Evolutionary conservation across 2,329 filamentous ascomycete species (phyloP).

Genomic region (Aspergillus sp.): DNA sequence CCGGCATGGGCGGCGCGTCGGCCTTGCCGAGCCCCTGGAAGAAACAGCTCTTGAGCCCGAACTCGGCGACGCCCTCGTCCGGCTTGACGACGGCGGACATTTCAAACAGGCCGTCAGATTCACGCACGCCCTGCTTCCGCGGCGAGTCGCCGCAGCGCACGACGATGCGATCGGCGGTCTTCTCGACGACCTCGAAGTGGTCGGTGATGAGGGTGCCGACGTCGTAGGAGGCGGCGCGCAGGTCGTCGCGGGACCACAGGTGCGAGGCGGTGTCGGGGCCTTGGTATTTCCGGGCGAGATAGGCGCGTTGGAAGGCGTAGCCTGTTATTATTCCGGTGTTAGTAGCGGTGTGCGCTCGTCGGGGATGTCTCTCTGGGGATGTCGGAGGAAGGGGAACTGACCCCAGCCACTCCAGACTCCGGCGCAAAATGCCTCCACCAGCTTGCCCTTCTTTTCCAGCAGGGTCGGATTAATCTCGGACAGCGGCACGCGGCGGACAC

Average conservation of each 20-base stretch:
- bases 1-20: slow-evolving; percentile 45
- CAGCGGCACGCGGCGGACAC: slow-evolving; percentile 62
- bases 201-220: slow-evolving; percentile 65
- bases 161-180: slow-evolving; percentile 59
- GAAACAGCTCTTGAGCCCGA: slow-evolving; percentile 65
- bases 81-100: slow-evolving; percentile 62
- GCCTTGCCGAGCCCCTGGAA: slow-evolving; percentile 53
- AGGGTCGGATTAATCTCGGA: slow-evolving; percentile 64
- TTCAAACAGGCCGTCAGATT: slow-evolving; percentile 66
- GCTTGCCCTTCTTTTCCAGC: slow-evolving; percentile 58
- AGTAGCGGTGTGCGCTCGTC: background rate
- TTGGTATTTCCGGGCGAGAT: slow-evolving; percentile 60
- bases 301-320: slow-evolving; percentile 55
- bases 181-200: slow-evolving; percentile 70
- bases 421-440: slow-evolving; percentile 65
- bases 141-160: slow-evolving; percentile 68
- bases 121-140: slow-evolving; percentile 54
- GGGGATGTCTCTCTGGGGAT: background rate
- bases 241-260: slow-evolving; percentile 60
- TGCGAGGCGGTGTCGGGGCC: slow-evolving; percentile 56
- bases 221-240: slow-evolving; percentile 58
- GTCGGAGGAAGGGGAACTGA: slow-evolving; percentile 35
- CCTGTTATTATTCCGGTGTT: slow-evolving; percentile 19
- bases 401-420: slow-evolving; percentile 67
- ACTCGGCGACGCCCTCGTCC: slow-evolving; percentile 59